Base-by-base conservation (phyloP, 768 basidiomycete species). In the Flagelloscypha sp. region DNA sequence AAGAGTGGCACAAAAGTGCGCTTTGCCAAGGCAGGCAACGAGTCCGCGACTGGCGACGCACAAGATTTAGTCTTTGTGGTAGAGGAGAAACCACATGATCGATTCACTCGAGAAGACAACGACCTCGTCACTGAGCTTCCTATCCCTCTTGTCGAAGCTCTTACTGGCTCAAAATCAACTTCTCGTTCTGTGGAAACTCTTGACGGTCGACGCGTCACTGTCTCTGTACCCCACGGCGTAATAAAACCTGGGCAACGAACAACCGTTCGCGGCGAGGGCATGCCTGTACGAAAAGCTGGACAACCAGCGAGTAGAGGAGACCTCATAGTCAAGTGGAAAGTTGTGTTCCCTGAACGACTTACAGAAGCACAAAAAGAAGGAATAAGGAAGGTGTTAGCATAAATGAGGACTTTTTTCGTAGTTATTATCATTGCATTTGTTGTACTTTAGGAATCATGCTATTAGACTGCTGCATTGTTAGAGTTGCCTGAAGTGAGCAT, bases 61-160 rank as follows among this genome's bases (percentile, higher is more conserved):
- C 89, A 92, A 50, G 88, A 93, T 54, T 70, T 99, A n/a, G 92
- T 92, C 21, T 97, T 99, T 53, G 76, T 94, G 30, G 76, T 95
- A n/a, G 93, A 95, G 57, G 90, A 97, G 61, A 97, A 94, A 59
- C 79, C 82, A 7, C 87, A 98, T 56, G 57, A 70, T 0, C 55
- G 66, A 12, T 95, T 87, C 58, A 70, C 63, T 40, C 72, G 93
- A 16, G 79, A 84, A 6, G 88, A 83, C 21, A 84, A 94, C 59
- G 79, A 95, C 54, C 72, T 97, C 30, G 51, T 72, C 28, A 70
- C 70, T 39, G 65, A 54, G 13, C 37, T 84, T 27, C 64, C 70
- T 43, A 61, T 97, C 35, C 69, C 88, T 9, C 72, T 97, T 1
- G 76, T 89, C 16, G 88, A 95, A 21, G 92, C 93, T 1, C 62